Base-by-base conservation (phyloP, 441 rosid genomes). In the Populus hybrid region DNA sequence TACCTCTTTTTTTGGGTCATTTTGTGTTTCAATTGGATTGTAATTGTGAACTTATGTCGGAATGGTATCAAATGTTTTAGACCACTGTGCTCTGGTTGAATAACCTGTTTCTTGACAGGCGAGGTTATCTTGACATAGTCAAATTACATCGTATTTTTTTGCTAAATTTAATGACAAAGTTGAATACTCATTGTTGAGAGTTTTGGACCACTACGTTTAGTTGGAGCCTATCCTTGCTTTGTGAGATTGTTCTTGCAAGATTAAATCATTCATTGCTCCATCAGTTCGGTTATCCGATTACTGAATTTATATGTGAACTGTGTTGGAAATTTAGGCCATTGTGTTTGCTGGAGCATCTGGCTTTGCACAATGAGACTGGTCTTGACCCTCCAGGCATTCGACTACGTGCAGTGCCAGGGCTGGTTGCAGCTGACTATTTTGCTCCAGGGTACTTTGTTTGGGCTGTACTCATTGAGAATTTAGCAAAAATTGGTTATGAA, bases 341-440 rank as follows among this genome's bases (percentile, higher is more conserved):
- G 33, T 91, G 93, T 75, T 91, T 90, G 93, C 72, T 89, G 79
- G 93, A 91, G 84, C 95, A 92, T 74, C 78, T 91, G 80, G 86
- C 90, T 29, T 72, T 92, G 82, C 82, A 89, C 82, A 85, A 81
- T 73, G 90, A 88, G 82, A 92, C 94, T 0, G 97, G 97, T 56
- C 89, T 92, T 7, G 95, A 91, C 70, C 95, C 92, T 2, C 89
- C 88, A 0, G 93, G 93, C 6, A 84, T 91, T 53, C 82, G 90
- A 8, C 88, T 92, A 33, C 78, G 93, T 11, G 85, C 92, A 0
- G 88, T 87, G 10, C 84, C 86, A 1, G 93, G 93, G 29, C 82
- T 89, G 53, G 90, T 82, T 76, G 88, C 88, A 6, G 87, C 90
- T 29, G 31, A 29, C 31, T 29, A 29, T 29, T 29, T 29, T 29